Evolutionary conservation across 2,329 filamentous ascomycete genomes (phyloP), one percentile per base, ranked within the genome.

Genomic region (Colletotrichum falcatum): DNA sequence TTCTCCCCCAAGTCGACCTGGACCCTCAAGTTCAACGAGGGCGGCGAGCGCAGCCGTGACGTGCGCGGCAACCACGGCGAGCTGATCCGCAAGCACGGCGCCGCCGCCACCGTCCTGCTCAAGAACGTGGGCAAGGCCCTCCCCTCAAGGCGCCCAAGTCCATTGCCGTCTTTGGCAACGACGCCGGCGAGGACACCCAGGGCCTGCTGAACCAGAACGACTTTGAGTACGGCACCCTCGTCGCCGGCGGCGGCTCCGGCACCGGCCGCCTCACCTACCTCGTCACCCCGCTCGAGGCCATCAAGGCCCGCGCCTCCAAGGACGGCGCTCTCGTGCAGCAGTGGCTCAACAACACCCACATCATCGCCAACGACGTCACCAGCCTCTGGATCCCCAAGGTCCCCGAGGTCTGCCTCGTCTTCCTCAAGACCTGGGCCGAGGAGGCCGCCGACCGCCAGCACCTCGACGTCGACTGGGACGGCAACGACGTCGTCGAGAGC

Each of bases 121-220:
- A 95, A 95, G 85, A 95, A 95, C 80, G 82, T 82, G 37, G 85
- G 85, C 72, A 85, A 85, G 44, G 84, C 85, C 1, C 83, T 94
- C 8, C 92, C 0, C 82, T 89, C 46, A 85, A 85, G 75, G 80
- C 80, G 3, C 84, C 84, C 89, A 79, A 90, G 84, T 79, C 83
- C 81, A 79, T 90, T 86, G 82, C 86, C 78, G 74, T 87, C 83
- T 79, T 89, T 83, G 75, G 89, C 73, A 73, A 83, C 86, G 75
- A 89, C 89, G 91, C 91, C n/a, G 85, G 86, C 42, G 90, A 92
- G 75, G 85, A 87, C 30, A 88, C 91, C 64, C 80, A 92, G 61
- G 91, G 91, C 0, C 91, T 91, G 77, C 85, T 85, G 66, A 92
- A 90, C 76, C 85, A 90, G 20, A 85, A 89, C 73, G 84, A 88